phyloP scores from a whole-genome alignment of 163 green algal species.

The Chlamydomonas reinhardtii region DNA sequence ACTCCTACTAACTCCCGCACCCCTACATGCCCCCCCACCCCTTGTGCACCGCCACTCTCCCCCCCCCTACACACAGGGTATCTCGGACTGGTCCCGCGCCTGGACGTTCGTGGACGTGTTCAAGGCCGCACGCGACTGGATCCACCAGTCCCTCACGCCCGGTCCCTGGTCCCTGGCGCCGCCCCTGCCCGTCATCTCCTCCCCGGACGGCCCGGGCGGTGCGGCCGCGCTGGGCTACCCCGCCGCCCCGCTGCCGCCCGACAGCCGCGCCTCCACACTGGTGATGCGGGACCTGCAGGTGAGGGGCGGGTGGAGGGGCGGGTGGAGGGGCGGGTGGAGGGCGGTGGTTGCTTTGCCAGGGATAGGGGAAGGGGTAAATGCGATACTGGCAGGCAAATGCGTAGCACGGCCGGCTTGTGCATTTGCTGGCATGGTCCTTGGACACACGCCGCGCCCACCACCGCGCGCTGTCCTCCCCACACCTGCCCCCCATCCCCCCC shows the following conservation, averaged over 20 bases:
- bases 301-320: neutral
- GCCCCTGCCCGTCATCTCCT: neutral
- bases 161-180: neutral
- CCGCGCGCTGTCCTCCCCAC: no score
- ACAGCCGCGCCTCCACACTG: conserved; percentile 5
- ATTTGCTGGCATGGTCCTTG: no score
- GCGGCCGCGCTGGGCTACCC: neutral
- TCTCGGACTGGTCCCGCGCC: conserved; percentile 29
- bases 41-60: no score
- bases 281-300: conserved; percentile 24
- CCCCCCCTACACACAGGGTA: neutral
- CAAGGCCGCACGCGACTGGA: conserved; percentile 24
- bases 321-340: neutral
- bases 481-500: no score
- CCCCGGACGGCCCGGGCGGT: neutral
- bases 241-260: no score
- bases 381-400: no score
- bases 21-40: no score
- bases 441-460: no score
- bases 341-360: neutral
- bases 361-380: no score
- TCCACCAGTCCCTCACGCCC: conserved; percentile 12
- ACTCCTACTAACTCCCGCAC: no score
- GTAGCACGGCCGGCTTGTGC: no score
- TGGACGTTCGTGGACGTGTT: conserved; percentile 45